Base-by-base conservation (phyloP, 1,284 basidiomycete genomes). In the Rhodotorula sp. region DNA sequence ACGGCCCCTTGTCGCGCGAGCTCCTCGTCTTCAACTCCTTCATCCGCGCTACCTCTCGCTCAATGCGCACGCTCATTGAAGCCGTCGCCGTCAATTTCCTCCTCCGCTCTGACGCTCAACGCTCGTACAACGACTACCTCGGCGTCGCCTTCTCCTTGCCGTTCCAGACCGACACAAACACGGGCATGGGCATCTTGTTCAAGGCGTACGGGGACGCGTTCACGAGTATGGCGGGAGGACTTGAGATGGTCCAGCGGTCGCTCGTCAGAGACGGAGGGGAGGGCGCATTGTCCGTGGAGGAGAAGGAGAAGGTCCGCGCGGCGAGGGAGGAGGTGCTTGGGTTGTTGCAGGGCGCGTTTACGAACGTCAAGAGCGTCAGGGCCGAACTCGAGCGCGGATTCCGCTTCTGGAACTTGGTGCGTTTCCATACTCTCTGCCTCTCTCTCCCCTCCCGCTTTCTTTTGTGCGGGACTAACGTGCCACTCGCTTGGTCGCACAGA, bases 1-100 rank as follows among this genome's bases (percentile, higher is more conserved):
- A 89, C 40, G 95, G 95, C 34, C 95, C 95, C 55, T 83, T 99
- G 64, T 97, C 94, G 75, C 88, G 95, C 64, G 96, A 99, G 81
- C 83, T 99, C 72, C 84, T 99, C 60, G 94, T 96, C 62, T 99
- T 99, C 87, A 99, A 98, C 83, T 94, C 93, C 57, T 99, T 99
- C 80, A 87, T 95, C 75, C 88, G 91, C 68, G 89, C 91, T 48
- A 85, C 98, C 70, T 89, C 91, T 65, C 89, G 94, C 71, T 90
- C 93, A 34, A 84, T 99, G 76, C 87, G 96, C 67, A 90, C 90
- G 65, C 83, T 99, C 72, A 83, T 96, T 66, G 96, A 99, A 81
- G 90, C 94, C 74, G 89, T 92, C 62, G 88, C 91, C 71, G 82
- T 95, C 75, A 94, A 95, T 81, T 89, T 98, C 86, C 84, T 99